Conservation (phyloP, 768 basidiomycete species). For the Mycena floridula region DNA sequence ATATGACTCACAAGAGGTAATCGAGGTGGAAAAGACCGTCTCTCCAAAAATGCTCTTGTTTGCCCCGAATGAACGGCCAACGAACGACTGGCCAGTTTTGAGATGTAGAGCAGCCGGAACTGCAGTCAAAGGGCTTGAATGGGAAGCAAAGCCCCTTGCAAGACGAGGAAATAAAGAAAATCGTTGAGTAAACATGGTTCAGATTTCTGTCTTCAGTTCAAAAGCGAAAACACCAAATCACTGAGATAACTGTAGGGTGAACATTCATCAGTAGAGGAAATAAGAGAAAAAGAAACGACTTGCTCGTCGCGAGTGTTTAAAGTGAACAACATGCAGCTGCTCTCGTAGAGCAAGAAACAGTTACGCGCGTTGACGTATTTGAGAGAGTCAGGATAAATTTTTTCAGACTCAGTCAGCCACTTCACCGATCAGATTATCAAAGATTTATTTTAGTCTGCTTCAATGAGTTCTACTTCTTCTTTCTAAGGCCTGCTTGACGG, state of each 20-base stretch:
- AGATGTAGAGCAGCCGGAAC: slow-evolving; percentile 85
- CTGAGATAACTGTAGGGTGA: slow-evolving; percentile 72
- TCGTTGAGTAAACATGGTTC: slow-evolving; percentile 53
- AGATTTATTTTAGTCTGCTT: no score
- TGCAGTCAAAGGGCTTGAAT: slow-evolving; percentile 39
- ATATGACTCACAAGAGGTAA: slow-evolving; percentile 80
- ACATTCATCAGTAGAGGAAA: neutral
- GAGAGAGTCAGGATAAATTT: no score
- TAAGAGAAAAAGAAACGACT: slow-evolving; percentile 17
- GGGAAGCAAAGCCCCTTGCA: slow-evolving; percentile 62
- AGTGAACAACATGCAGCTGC: slow-evolving; percentile 79
- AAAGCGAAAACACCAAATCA: slow-evolving; percentile 83
- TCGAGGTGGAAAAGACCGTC: slow-evolving; percentile 98
- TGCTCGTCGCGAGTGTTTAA: slow-evolving; percentile 89
- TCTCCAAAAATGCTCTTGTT: slow-evolving; percentile 87
- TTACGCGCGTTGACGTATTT: no score
- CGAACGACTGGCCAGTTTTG: slow-evolving; percentile 90
- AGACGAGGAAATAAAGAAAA: slow-evolving; percentile 43
- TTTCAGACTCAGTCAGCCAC: no score
- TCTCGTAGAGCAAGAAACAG: no score
- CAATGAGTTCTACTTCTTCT: neutral
- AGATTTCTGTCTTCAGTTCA: slow-evolving; percentile 18
- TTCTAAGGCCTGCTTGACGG: slow-evolving; percentile 47
- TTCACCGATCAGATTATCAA: no score
- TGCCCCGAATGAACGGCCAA: slow-evolving; percentile 85